Base-by-base conservation (phyloP, 352 stramenopile genomes). In the Phytophthora sp. region DNA sequence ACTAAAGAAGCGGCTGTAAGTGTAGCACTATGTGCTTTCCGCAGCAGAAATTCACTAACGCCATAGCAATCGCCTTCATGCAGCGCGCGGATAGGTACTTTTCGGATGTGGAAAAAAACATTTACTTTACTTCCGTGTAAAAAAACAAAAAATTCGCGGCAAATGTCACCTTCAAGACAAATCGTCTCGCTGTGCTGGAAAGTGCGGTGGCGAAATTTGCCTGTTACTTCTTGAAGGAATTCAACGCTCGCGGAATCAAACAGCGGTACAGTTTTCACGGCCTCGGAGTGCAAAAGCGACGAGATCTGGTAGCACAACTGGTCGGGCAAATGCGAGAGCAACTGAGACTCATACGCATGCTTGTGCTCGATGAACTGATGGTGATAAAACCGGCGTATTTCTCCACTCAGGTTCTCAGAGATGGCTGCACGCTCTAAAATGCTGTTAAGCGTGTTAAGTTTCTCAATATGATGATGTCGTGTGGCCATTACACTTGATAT, bases 341-440 rank as follows among this genome's bases (percentile, higher is more conserved):
- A 61, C 41, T 90, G 69, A 1, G 85, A 91, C 58, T 94, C 86
- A 55, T 91, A 93, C 20, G 77, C 77, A 20, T 80, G 78, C 41
- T 91, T 92, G 2, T 84, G 71, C 2, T 69, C 77, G n/a, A 77
- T 66, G 66, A 86, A 93, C 47, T 93, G 82, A 11, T 87, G 82
- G 33, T 90, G 80, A 46, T 94, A 93, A 38, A 92, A 94, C 3
- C 80, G 76, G n/a, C 86, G 79, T 24, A 94, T 90, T n/a, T 92
- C 81, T 0, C 49, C 60, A 15, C 83, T 83, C 4, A 94, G 55
- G 3, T 74, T 70, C 27, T 89, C 69, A 0, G 79, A 86, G 20
- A 92, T 89, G 18, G 68, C 53, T 5, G 88, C 63, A 27, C 88
- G 82, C 46, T 84, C 83, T 73, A 94, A 86, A 16, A 90, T 72